Evolutionary conservation across 345 rosid species (phyloP), one percentile per base, ranked within the genome.

Genomic region (Draba incana): DNA sequence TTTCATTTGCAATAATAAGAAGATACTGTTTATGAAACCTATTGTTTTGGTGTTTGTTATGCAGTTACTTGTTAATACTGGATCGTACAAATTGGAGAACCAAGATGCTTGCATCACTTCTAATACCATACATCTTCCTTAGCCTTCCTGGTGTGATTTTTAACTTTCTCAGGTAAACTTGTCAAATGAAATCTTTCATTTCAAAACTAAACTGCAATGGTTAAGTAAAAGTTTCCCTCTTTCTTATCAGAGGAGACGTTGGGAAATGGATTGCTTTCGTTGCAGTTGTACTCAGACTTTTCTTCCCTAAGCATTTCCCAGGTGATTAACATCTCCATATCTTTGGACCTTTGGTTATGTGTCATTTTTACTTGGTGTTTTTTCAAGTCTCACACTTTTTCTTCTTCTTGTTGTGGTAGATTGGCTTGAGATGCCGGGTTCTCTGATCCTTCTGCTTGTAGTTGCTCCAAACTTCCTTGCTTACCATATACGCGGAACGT

Each of bases 11-110:
- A 28, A 39, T 20, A 20, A 20, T 20, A 20, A 20, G 0, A 20
- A 20, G 20, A 20, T 20, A 20, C 20, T 20, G 20, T 20, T 20
- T 20, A 0, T 20, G 20, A 20, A 20, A 20, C 20, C 20, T 20
- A 20, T 20, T 20, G 20, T 20, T 20, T 20, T 20, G 8, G 42
- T 28, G 0, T n/a, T 64, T 64, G 38, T 14, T 25, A 49, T 77
- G 81, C 82, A 90, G 97, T 56, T 93, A 90, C 79, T 76, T 93
- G 80, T 73, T 90, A 83, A 81, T 93, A 60, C 54, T 92, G 81
- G 98, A 92, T 68, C 90, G 92, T 71, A 93, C 97, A 54, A 92
- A 90, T 66, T 92, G 97, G 98, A 92, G 83, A 79, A 85, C 90
- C 8, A 93, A 90, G 75, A 93, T 93, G 87, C 82, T 93, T 72